Base-by-base conservation (phyloP, 306 rosid species). In the Dryas drummondii region DNA sequence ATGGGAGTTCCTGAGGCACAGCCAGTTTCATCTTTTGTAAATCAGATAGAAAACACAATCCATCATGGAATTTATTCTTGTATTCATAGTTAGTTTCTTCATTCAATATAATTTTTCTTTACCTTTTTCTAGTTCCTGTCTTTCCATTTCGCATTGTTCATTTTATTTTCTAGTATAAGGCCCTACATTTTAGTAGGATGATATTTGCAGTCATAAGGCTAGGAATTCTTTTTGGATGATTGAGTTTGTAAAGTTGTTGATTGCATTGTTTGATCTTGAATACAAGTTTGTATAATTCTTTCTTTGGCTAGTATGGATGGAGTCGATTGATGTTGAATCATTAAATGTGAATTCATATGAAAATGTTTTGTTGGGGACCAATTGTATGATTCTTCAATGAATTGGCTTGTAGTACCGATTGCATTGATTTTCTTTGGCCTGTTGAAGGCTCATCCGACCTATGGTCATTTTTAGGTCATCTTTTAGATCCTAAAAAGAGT, bases 1-100 rank as follows among this genome's bases (percentile, higher is more conserved):
- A 92, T 62, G 88, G 86, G 60, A 96, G 99, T 81, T 85, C 99
- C 17, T 96, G 75, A 89, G 75, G 67, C 68, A 32, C 53, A 54
- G 62, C 55, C 54, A 32, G 60, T 68, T 77, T 65, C 79, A 69
- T 68, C 72, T 76, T 32, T 47, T 87, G 88, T 85, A 89, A 78
- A 84, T 72, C 86, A 72, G 51, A 52, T 56, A n/a, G 70, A 32
- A 49, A 71, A 70, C 70, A 55, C 65, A 66, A 68, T 61, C 48
- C 16, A 17, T 77, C 82, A 17, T 54, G 73, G 79, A 59, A 59
- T 72, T 69, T 71, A 73, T 69, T 78, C 66, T 70, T 83, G 77
- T 71, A 73, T 77, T 66, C 81, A 40, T 15, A 11, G 41, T 47
- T 32, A 72, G 46, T 65, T 51, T 64, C 4, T 71, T 50, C 50